A percentile compares a stretch with the other conserved stretches of the same genome.
Conservation (phyloP, 257 asterid species). For the Ilex aquifolium region DNA sequence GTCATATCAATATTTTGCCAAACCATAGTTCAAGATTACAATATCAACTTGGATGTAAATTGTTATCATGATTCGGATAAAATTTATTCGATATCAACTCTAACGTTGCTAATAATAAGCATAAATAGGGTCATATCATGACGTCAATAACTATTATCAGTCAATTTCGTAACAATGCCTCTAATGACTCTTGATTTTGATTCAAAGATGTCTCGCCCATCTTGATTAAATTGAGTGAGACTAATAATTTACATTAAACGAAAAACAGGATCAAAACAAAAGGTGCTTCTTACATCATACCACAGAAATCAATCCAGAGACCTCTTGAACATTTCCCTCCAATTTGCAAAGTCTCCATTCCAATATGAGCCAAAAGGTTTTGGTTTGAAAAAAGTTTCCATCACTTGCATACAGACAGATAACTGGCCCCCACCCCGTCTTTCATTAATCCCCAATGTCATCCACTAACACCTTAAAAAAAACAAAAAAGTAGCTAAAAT, state of each 20-base stretch:
- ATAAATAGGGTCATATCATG: no score
- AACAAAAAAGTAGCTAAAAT: not conserved
- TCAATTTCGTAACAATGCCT: no score
- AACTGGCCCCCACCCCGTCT: constrained; percentile 9
- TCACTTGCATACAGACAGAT: constrained; percentile 17
- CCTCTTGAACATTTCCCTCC: constrained; percentile 5
- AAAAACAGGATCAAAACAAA: no score
- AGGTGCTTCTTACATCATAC: not conserved
- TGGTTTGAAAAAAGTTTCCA: constrained; percentile 12
- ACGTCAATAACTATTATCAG: no score
- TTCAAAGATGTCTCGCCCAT: no score
- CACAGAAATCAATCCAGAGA: constrained; percentile 10
- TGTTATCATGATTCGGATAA: not conserved
- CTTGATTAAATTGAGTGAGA: no score
- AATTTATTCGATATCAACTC: not conserved
- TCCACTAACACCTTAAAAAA: constrained; percentile 14
- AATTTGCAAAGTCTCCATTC: constrained; percentile 11
- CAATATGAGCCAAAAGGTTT: constrained; percentile 22
- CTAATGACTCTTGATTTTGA: no score
- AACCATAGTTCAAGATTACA: no score
- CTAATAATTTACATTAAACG: no score
- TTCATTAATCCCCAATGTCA: constrained; percentile 18
- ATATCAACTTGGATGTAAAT: not conserved
- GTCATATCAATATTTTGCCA: constrained; percentile 11
- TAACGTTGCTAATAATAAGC: no score